Conservation (phyloP, 345 rosid species). For the Microthlaspi erraticum region DNA sequence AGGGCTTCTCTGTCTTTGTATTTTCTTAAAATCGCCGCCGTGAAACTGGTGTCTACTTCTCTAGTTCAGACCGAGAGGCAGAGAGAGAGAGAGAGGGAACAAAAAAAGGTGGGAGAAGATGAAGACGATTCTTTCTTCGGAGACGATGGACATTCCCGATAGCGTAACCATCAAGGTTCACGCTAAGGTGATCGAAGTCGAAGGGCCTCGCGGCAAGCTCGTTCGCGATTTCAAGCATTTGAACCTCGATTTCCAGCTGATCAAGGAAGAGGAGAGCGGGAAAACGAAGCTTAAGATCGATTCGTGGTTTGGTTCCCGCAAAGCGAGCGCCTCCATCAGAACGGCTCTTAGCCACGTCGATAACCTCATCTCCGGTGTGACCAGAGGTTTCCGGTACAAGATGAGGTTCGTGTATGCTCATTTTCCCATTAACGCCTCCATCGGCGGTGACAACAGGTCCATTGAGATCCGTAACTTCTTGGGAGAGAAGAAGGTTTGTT, state of each 20-base stretch:
- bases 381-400: conserved; percentile 62
- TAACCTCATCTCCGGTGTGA: conserved; percentile 58
- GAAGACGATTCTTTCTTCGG: conserved; percentile 53
- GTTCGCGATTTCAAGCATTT: conserved; percentile 57
- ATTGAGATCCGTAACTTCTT: conserved; percentile 63
- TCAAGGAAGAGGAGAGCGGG: conserved; percentile 44
- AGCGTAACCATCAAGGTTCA: conserved; percentile 55
- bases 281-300: conserved; percentile 47
- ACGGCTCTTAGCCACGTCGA: conserved; percentile 50
- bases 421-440: conserved; percentile 63
- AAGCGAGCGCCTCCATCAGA: conserved; percentile 48
- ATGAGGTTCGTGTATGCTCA: conserved; percentile 65
- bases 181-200: conserved; percentile 50
- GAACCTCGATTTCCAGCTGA: conserved; percentile 58
- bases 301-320: conserved; percentile 51
- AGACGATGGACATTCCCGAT: conserved; percentile 71
- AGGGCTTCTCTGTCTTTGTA: too few relatives aligned
- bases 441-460: conserved; percentile 37
- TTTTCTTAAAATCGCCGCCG: too few relatives aligned
- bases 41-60: too few relatives aligned
- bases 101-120: conserved; percentile 22
- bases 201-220: conserved; percentile 51
- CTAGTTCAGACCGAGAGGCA: too few relatives aligned
- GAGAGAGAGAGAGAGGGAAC: not conserved
- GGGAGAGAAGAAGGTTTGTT: conserved; percentile 54